Evolutionary conservation across 768 basidiomycete species (phyloP), one percentile per base, ranked within the genome.

Genomic region (Collybia nuda): DNA sequence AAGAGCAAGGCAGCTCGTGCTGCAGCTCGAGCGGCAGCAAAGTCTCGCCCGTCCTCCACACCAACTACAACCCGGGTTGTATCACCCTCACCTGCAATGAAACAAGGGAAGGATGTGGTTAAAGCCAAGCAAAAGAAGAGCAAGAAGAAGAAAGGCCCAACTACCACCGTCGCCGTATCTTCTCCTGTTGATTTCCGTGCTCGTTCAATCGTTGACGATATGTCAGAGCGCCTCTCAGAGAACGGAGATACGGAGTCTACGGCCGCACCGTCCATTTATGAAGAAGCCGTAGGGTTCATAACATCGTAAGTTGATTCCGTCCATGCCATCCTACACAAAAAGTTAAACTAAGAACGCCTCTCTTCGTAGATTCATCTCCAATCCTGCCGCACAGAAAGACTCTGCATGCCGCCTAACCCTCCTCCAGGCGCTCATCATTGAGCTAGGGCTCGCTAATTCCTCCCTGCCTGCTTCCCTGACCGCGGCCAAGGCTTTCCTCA

Each of bases 381-480:
- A 77, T 53, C 76, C 82, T 1, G 64, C 72, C 5, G 74, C 72
- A 14, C 69, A 69, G 52, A 58, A 62, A 32, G 70, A 76, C 54
- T 65, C 70, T 5, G 69, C 72, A 7, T 77, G 75, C 46, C 73
- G 80, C 35, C 78, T 91, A 29, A 73, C 77, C 5, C 71, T 91
- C 35, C 72, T 90, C 5, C 89, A 90, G 50, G 82, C 87, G 0
- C 77, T 91, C 51, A 82, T 89, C 56, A 73, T 90, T 53, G 90
- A 91, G 67, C 74, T 91, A n/a, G 88, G 88, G n/a, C 69, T 79
- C 46, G 71, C 71, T 14, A 73, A 74, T 0, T 70, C 69, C 24
- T 67, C 73, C 21, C 70, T 88, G 2, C 89, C 89, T 2, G 63
- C 64, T 24, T 78, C 85, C 0, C 66, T 91, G 46, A 79, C 66